These are phyloP conservation scores for Triticum timopheevii DNA, from an alignment of 176 grass and related monocot species.

Conservation along the genomic window DNA sequence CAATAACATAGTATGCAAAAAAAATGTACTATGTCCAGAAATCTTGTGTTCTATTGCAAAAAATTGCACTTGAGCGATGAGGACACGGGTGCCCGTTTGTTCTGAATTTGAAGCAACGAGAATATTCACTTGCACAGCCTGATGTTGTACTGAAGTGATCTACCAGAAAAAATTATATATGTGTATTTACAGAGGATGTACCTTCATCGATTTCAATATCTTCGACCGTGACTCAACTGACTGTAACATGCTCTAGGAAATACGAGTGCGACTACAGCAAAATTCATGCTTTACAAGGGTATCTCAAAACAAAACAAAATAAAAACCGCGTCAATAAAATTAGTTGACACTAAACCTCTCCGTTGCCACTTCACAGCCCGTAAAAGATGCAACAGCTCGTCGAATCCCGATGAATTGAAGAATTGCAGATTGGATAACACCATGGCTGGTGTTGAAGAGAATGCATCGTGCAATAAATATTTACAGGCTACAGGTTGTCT, in stretches of 20 bases:
- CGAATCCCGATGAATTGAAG: conserved; percentile 31
- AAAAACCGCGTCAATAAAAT: conserved; percentile 1
- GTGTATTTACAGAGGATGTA: conserved; percentile 23
- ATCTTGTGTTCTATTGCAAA: neutral
- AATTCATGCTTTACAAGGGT: conserved; percentile 27
- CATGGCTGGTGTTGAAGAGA: neutral
- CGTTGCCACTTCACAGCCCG: neutral
- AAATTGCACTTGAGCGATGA: neutral
- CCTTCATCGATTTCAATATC: neutral
- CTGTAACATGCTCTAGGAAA: conserved; percentile 25
- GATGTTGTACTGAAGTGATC: no score
- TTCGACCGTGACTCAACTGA: neutral
- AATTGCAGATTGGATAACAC: conserved; percentile 25
- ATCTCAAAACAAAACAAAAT: neutral
- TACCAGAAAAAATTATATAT: neutral
- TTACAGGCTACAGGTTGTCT: conserved; percentile 60
- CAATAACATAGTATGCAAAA: neutral
- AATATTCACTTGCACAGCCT: neutral
- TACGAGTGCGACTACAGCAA: conserved; percentile 7
- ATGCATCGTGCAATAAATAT: conserved; percentile 22
- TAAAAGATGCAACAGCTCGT: conserved; percentile 6
- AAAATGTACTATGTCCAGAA: no score
- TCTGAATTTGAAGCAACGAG: neutral
- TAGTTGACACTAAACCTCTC: conserved; percentile 21
- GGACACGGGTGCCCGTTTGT: neutral